Evolutionary conservation across 2,329 filamentous ascomycete species (phyloP), one percentile per base, ranked within the genome.

Genomic region (Penicillium griseofulvum): DNA sequence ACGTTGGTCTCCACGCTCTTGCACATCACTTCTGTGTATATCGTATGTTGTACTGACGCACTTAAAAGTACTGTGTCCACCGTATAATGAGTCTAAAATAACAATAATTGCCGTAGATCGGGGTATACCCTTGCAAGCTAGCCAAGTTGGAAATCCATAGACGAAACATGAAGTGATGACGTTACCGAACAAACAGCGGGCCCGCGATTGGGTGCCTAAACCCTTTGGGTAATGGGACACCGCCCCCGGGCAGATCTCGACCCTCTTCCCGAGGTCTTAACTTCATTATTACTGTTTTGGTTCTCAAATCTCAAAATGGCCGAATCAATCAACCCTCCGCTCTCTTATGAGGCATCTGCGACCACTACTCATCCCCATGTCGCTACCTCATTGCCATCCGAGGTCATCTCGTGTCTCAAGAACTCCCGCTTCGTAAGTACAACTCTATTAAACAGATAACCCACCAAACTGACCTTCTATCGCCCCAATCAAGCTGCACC

Each of bases 371-470:
- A 91, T 73, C 88, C 87, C 60, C 85, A 87, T 71, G 74, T 83
- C 56, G 87, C 89, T 36, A 80, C 81, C 55, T 82, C 83, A 9
- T 83, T 97, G 2, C 94, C 94, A 0, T 79, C 82, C 4, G 92
- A 97, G 74, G 94, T 97, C 22, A 83, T 94, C 12, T 87, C 91
- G 67, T 97, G 92, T 71, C 85, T 99, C 24, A 87, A 96, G 71
- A 97, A 97, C 78, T 91, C 93, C 47, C 88, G 93, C 66, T 99
- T 97, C 78, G 91, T 96, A 84, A 66, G 83, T 77, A 52, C 31
- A 58, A 19, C 17, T 10, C 12, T 19, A 17, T 22, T 31, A 28
- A 29, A 11, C 33, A 45, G 31, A 43, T 45, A 19, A 22, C 5
- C 28, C 19, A 16, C 16, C 37, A 26, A 38, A 33, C 47, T 53